Conservation (phyloP, 345 rosid genomes). For the Citrus medica region DNA sequence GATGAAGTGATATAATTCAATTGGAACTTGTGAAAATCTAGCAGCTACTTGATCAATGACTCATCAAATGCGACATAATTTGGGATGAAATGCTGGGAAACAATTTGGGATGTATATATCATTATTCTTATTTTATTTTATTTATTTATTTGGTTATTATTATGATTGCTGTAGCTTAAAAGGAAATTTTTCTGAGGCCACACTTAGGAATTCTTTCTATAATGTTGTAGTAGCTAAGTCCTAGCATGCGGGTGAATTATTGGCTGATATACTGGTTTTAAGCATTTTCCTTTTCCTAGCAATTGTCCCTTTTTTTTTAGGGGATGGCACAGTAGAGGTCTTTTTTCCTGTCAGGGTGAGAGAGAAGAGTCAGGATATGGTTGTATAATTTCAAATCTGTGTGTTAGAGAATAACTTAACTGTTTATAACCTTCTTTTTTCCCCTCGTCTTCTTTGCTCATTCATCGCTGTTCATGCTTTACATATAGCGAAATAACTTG, state of each 20-base stretch:
- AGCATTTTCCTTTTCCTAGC: neutral
- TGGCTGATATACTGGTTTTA: neutral
- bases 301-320: neutral
- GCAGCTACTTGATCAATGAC: no score
- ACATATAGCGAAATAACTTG: slow-evolving; percentile 15
- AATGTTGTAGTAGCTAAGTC: neutral
- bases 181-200: neutral
- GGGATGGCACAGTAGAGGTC: neutral
- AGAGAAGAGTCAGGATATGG: neutral
- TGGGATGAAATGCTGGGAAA: no score
- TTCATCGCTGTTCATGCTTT: neutral
- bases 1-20: no score
- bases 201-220: neutral
- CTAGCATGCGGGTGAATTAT: neutral
- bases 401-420: neutral
- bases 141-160: no score
- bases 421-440: neutral
- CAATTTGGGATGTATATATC: no score
- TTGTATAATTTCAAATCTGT: neutral
- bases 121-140: no score
- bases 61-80: no score
- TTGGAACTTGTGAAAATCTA: no score
- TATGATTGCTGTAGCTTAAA: neutral
- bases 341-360: neutral
- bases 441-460: neutral